Evolutionary conservation across 2,329 filamentous ascomycete species (phyloP), one percentile per base, ranked within the genome.

Genomic region (Verticillium dahliae): DNA sequence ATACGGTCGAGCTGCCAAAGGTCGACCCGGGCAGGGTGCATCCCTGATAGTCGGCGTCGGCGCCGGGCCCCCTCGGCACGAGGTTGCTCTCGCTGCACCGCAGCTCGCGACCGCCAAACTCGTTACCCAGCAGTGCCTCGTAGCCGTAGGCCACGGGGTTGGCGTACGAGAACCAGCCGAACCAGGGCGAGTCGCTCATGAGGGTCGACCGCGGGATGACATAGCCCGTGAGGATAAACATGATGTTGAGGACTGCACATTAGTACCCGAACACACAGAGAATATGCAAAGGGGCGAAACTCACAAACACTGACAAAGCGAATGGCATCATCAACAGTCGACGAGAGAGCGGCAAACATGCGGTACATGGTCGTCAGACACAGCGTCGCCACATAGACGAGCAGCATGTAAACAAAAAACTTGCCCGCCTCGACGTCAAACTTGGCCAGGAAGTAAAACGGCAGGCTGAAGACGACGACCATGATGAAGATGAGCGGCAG

Each of bases 211-310:
- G 81, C 0, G 83, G 83, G 37, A 89, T 84, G 2, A 85, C 76
- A 67, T 89, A 90, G 0, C 87, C 87, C 0, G 87, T 89, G 67
- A 86, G 90, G 31, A 91, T 85, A 55, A 90, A 79, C 10, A 89
- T 80, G 60, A 86, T 74, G 62, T 88, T 80, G 39, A 89, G 81
- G 1, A 83, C 74, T 15, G 85, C 74, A 1, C 81, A 81, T 56
- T 18, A 56, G 54, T 31, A 9, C 3, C 7, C 11, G 45, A 14
- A 18, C 45, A 9, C 45, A 10, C 14, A 31, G 5, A 52, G 2
- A 52, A 14, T 6, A 14, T 3, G 45, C 45, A 27, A 52, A 52
- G 18, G 52, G n/a, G 7, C 4, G 13, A 15, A n/a, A 64, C 63
- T 54, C 34, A 65, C 63, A 57, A 11, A 65, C 62, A 10, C 63